Conservation (phyloP, 148 eudicot species). For the Gaultheria prostrata region DNA sequence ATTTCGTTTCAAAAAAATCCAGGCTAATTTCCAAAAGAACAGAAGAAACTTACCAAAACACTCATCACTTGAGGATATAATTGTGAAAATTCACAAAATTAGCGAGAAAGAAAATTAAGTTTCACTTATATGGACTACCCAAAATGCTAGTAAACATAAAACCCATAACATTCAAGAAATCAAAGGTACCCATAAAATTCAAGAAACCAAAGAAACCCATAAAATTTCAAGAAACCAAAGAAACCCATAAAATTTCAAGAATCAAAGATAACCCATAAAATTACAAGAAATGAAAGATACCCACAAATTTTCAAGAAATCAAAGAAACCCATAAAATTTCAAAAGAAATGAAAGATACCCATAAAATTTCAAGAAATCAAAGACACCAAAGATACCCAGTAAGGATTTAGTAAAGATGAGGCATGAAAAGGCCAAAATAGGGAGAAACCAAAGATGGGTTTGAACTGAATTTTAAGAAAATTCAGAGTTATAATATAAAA, state of each 20-base stretch:
- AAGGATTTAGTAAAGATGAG: neutral
- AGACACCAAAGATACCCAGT: conserved; percentile 8
- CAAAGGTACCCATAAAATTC: too few relatives aligned
- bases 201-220: neutral
- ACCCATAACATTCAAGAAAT: neutral
- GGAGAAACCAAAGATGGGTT: neutral
- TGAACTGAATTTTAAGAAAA: neutral
- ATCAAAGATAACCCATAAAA: too few relatives aligned
- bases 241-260: neutral
- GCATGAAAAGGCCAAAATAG: neutral
- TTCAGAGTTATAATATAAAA: too few relatives aligned
- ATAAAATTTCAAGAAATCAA: neutral
- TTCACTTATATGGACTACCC: neutral
- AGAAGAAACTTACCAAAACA: neutral
- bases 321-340: neutral
- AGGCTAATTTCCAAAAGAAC: neutral
- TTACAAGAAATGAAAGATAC: neutral
- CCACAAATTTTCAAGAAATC: neutral
- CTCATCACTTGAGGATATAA: neutral
- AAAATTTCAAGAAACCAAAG: neutral
- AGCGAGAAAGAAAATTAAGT: neutral
- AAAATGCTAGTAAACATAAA: too few relatives aligned
- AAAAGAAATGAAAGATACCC: neutral
- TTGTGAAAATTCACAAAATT: neutral
- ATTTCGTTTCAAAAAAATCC: neutral